Evolutionary conservation across 495 filamentous ascomycete species (phyloP).

Genomic region (Penicillium riverlandense): DNA sequence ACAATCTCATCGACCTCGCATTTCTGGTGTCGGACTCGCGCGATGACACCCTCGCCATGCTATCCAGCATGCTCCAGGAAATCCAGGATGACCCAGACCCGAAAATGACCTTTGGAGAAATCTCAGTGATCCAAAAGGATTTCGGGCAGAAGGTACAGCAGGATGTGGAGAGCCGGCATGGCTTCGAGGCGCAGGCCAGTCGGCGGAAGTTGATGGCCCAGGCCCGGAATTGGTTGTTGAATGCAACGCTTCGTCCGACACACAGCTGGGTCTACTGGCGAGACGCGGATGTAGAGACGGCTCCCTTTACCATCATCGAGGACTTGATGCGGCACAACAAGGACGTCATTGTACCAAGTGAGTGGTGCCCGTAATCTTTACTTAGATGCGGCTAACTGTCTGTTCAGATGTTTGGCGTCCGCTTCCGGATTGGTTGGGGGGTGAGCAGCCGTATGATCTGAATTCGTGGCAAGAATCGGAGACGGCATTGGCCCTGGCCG

Average conservation of each 20-base stretch:
- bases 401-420: conserved; percentile 91
- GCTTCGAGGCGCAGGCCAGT: conserved; percentile 92
- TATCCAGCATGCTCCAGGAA: conserved; percentile 65
- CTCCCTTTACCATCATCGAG: conserved; percentile 91
- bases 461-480: conserved; percentile 99
- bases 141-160: conserved; percentile 98
- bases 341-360: conserved; percentile 97
- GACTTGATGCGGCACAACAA: conserved; percentile 99
- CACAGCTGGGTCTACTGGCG: conserved; percentile 99
- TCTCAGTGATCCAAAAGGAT: conserved; percentile 97
- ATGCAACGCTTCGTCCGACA: conserved; percentile 85
- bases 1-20: conserved; percentile 90
- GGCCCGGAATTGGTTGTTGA: conserved; percentile 94
- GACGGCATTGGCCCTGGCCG: conserved; percentile 86
- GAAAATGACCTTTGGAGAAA: conserved; percentile 83
- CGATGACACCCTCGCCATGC: conserved; percentile 73
- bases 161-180: conserved; percentile 95
- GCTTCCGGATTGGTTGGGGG: conserved; percentile 96
- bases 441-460: conserved; percentile 97
- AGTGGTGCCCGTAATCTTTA: conserved; percentile 33
- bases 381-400: conserved; percentile 1
- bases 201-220: conserved; percentile 96
- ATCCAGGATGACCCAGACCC: conserved; percentile 76
- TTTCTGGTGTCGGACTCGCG: conserved; percentile 98
- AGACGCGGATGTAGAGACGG: conserved; percentile 97